phyloP scores from a whole-genome alignment of 1,139 yeast species.

The Taphrina pruni region DNA sequence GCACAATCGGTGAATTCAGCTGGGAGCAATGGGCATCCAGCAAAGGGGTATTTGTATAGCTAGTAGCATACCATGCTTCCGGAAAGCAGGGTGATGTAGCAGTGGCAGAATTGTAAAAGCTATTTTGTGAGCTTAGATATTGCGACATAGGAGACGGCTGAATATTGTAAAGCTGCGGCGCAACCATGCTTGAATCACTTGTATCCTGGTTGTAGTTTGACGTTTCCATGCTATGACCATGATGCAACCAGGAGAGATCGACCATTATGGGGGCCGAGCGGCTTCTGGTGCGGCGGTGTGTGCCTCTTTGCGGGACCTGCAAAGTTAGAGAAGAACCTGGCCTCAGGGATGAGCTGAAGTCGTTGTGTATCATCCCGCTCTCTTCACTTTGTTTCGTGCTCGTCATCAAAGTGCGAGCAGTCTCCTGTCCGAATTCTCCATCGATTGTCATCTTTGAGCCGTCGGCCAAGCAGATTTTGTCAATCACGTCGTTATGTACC shows the following conservation, averaged over 20 bases:
- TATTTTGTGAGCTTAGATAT: background rate
- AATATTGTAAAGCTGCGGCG: background rate
- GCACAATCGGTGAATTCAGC: constrained; percentile 8
- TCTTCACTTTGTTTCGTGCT: too few relatives aligned
- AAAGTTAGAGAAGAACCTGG: background rate
- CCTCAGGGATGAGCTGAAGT: background rate
- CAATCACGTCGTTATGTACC: background rate
- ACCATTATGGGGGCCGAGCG: constrained; percentile 45
- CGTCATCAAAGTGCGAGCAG: too few relatives aligned
- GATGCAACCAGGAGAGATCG: constrained; percentile 43
- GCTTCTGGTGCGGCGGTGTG: constrained; percentile 46
- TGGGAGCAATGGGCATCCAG: constrained; percentile 14
- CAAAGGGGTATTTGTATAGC: constrained; percentile 15
- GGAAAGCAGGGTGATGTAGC: background rate
- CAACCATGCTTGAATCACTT: background rate
- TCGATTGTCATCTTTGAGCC: too few relatives aligned
- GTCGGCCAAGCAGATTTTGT: too few relatives aligned
- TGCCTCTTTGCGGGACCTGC: background rate
- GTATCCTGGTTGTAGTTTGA: constrained; percentile 7
- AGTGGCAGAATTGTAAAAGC: background rate
- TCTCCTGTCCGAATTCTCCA: too few relatives aligned
- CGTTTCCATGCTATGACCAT: constrained; percentile 25
- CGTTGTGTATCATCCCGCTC: background rate
- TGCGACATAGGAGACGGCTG: background rate
- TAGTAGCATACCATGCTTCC: constrained; percentile 14